phyloP scores from a whole-genome alignment of 768 basidiomycete species.

The Tylopilus rubrobrunneus region DNA sequence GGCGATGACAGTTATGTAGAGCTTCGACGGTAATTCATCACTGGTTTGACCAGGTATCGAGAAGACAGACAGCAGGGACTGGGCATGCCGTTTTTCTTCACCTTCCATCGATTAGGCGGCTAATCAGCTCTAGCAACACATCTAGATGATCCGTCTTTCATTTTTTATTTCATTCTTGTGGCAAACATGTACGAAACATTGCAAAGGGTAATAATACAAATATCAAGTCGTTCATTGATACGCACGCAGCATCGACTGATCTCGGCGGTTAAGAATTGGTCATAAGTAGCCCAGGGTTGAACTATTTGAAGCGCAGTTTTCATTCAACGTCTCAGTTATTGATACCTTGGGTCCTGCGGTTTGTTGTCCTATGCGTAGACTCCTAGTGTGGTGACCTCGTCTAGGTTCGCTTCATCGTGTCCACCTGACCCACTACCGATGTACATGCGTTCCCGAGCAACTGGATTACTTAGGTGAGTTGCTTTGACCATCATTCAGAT shows the following conservation, averaged over 20 bases:
- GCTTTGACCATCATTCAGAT: constrained; percentile 10
- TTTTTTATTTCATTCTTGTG: background rate
- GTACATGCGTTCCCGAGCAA: constrained; percentile 9
- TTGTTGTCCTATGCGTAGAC: background rate
- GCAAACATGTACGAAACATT: background rate
- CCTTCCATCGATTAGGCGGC: constrained; percentile 48
- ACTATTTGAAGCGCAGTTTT: background rate
- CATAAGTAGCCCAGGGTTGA: background rate
- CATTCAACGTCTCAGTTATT: background rate
- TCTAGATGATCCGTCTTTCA: background rate
- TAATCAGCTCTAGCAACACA: constrained; percentile 67
- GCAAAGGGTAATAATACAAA: background rate
- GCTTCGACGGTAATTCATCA: constrained; percentile 23
- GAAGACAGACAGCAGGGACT: constrained; percentile 53
- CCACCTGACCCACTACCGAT: background rate
- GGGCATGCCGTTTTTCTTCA: constrained; percentile 66
- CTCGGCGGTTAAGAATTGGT: background rate
- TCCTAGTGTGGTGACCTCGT: background rate
- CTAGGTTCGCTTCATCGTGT: background rate
- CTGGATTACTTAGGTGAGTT: constrained; percentile 16
- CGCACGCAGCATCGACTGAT: constrained; percentile 4
- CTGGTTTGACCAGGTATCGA: constrained; percentile 34
- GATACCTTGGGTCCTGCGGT: background rate
- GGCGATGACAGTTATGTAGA: constrained; percentile 23
- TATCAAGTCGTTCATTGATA: background rate